Conservation (phyloP, 164 flowering plant species). For the Tinospora cordifolia region DNA sequence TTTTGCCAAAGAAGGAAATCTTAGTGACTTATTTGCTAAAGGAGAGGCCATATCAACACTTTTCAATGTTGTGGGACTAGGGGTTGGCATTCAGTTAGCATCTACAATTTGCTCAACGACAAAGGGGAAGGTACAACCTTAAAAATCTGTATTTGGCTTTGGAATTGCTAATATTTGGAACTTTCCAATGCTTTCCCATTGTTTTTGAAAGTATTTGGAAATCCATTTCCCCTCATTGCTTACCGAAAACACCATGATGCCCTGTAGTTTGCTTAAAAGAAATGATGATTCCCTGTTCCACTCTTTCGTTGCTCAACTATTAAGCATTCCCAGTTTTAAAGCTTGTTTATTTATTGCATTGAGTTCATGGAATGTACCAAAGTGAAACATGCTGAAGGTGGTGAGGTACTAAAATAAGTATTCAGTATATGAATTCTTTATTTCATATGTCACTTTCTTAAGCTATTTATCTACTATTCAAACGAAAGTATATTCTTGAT, state of each 20-base stretch:
- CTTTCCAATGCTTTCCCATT: neutral
- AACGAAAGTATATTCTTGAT: too few species aligned
- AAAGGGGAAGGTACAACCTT: constrained; percentile 77
- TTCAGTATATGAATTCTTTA: neutral
- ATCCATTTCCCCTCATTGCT: neutral
- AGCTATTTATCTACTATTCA: neutral
- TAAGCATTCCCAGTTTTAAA: neutral
- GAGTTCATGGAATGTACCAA: neutral
- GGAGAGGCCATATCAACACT: constrained; percentile 98
- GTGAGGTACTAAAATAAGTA: neutral
- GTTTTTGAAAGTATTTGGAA: neutral
- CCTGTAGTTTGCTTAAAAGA: neutral
- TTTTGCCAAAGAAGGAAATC: constrained; percentile 98
- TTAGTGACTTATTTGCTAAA: constrained; percentile 92
- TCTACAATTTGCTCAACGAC: constrained; percentile 87
- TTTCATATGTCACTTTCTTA: too few species aligned
- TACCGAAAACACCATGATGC: neutral
- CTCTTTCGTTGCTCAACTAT: neutral
- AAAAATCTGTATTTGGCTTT: neutral
- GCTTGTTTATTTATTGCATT: neutral
- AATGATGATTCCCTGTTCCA: neutral
- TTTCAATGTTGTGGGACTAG: constrained; percentile 77
- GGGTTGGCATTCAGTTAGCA: constrained; percentile 78
- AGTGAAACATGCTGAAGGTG: neutral
- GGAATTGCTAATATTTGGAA: neutral